phyloP scores from a whole-genome alignment of 495 filamentous ascomycete species.

The Hypoxylon subgilvum region DNA sequence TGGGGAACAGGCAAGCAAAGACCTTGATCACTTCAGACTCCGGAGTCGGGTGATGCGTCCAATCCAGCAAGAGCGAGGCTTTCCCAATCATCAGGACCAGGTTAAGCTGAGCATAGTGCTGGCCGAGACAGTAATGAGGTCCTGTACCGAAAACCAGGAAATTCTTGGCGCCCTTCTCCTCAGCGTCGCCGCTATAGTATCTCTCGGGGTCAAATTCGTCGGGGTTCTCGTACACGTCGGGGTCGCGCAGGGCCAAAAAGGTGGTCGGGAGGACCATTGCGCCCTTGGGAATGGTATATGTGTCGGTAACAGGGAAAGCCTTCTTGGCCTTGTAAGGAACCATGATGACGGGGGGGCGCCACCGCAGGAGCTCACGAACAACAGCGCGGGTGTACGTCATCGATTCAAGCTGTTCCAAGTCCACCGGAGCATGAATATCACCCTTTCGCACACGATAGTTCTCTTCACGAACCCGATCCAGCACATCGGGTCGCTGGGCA shows the following conservation, averaged over 20 bases:
- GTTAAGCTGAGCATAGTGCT: constrained; percentile 90
- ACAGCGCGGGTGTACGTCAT: constrained; percentile 91
- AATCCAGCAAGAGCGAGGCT: constrained; percentile 88
- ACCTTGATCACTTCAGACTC: constrained; percentile 94
- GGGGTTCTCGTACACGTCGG: constrained; percentile 87
- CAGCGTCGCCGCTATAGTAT: constrained; percentile 89
- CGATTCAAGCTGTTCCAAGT: constrained; percentile 83
- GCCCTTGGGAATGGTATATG: constrained; percentile 87
- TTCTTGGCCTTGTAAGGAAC: constrained; percentile 96
- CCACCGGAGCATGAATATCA: constrained; percentile 70
- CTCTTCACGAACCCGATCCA: constrained; percentile 92
- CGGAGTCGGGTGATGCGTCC: constrained; percentile 83
- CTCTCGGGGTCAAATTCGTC: constrained; percentile 90
- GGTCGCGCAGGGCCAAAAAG: constrained; percentile 89
- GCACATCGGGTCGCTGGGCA: constrained; percentile 89
- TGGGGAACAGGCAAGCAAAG: constrained; percentile 96
- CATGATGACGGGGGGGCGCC: constrained; percentile 97
- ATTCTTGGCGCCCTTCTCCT: constrained; percentile 88
- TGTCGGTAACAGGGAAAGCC: constrained; percentile 86
- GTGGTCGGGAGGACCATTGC: constrained; percentile 93
- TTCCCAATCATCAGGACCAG: constrained; percentile 92
- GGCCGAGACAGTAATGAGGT: constrained; percentile 95
- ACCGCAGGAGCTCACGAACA: constrained; percentile 91
- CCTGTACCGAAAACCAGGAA: constrained; percentile 97
- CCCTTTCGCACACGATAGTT: constrained; percentile 80